Evolutionary conservation across 2,329 filamentous ascomycete genomes (phyloP), one percentile per base, ranked within the genome.

Genomic region (Pseudophaeomoniella oleicola): DNA sequence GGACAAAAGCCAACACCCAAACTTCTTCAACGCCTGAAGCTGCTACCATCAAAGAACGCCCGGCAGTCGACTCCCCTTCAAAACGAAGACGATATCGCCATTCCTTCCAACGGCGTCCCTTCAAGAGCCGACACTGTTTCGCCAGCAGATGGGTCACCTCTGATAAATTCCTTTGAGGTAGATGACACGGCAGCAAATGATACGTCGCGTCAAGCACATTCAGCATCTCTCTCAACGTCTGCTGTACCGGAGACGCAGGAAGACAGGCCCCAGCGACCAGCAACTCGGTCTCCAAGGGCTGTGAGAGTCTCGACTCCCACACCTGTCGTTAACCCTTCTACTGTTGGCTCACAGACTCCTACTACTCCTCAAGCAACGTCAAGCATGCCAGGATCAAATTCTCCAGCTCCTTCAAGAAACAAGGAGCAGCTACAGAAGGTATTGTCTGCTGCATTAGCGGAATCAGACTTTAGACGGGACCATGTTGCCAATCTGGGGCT

Each of bases 1-100:
- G 86, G 86, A 30, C 70, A 76, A 37, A 66, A 77, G 46, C 86
- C 86, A 10, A 69, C 67, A 15, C 59, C 69, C 34, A 70, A 74
- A 52, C 64, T 76, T 45, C 74, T 75, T 59, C 63, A 64, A 42
- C 65, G 68, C 45, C 54, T 67, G 40, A 69, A 64, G 50, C 35
- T 50, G 36, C 43, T 41, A 15, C 46, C 45, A 17, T 47, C 44
- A 31, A 35, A 27, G n/a, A 6, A 27, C 9, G 22, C 22, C 6
- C 22, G 22, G 6, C 22, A 6, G n/a, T 27, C 22, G 22, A 27
- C 22, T 27, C 22, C 22, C n/a, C 22, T 9, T 6, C 6, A 9
- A 9, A 12, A 34, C 32, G 32, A 34, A 18, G 32, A 34, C n/a
- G 32, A 18, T 4, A 19, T 34, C 13, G 18, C 17, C 16, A 17